phyloP scores from a whole-genome alignment of 148 eudicot genomes.

The Rhododendron ovatum region DNA sequence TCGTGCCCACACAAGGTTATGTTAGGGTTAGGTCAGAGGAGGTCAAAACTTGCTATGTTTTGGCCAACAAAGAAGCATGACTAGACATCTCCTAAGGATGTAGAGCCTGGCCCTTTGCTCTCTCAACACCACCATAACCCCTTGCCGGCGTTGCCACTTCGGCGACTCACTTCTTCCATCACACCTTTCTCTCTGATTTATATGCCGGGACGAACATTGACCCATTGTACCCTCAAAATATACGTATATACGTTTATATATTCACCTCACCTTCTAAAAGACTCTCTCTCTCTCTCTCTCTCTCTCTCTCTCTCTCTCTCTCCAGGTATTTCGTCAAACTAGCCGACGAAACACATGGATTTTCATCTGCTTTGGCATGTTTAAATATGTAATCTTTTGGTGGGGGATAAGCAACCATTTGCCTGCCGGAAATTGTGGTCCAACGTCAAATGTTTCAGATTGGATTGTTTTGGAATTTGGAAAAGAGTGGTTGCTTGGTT shows the following conservation, averaged over 20 bases:
- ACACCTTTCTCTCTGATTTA: not conserved
- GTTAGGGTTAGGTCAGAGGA: not conserved
- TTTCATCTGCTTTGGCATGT: not conserved
- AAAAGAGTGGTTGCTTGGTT: not conserved
- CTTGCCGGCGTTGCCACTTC: not conserved
- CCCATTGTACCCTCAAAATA: not conserved
- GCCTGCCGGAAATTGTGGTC: not conserved
- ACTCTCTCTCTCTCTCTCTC: not conserved
- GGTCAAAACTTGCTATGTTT: not conserved
- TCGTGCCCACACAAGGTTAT: not conserved
- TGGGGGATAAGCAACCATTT: not conserved
- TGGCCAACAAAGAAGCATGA: not conserved
- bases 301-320: not conserved
- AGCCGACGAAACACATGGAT: not conserved
- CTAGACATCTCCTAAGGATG: not conserved
- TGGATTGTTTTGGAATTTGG: not conserved
- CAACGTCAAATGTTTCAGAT: not conserved
- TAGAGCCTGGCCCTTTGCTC: constrained; percentile 1
- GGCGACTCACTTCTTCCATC: not conserved
- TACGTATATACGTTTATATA: not conserved
- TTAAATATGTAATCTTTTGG: not conserved
- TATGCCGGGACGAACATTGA: not conserved
- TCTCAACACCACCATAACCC: not conserved
- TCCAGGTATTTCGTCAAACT: not conserved
- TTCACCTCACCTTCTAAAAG: not conserved